Evolutionary conservation across 352 stramenopile species (phyloP).

Genomic region (Plasmopara muralis): DNA sequence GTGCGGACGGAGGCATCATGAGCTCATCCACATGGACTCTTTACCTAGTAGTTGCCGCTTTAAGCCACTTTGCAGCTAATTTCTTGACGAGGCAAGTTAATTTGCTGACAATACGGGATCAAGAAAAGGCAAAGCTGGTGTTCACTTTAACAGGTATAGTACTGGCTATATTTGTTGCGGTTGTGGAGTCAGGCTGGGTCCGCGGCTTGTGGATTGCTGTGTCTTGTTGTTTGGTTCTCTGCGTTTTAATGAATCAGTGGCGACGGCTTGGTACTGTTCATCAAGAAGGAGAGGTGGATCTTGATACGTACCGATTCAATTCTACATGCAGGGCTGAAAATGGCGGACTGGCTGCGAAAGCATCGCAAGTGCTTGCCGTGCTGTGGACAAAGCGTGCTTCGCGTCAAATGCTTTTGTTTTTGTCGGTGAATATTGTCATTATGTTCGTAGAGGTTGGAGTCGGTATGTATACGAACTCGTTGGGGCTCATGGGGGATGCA

Average conservation of each 20-base stretch:
- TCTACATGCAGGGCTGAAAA: neutral
- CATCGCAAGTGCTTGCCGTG: conserved; percentile 28
- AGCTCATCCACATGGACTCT: conserved; percentile 15
- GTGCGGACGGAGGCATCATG: conserved; percentile 18
- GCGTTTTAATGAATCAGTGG: conserved; percentile 35
- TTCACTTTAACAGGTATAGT: conserved; percentile 34
- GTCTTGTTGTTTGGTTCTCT: conserved; percentile 45
- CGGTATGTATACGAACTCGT: conserved; percentile 77
- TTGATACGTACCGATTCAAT: conserved; percentile 41
- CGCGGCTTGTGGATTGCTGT: conserved; percentile 30
- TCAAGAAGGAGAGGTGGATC: conserved; percentile 12
- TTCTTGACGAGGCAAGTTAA: conserved; percentile 13
- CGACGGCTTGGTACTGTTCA: conserved; percentile 1
- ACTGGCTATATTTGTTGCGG: conserved; percentile 30
- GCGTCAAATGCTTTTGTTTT: conserved; percentile 76
- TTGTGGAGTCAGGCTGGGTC: conserved; percentile 48
- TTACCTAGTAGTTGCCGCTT: conserved; percentile 14
- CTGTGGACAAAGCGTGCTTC: conserved; percentile 57
- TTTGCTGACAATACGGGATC: conserved; percentile 20
- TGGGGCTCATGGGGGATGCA: conserved; percentile 81
- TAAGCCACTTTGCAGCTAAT: conserved; percentile 14
- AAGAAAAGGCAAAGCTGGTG: conserved; percentile 29
- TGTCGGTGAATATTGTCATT: conserved; percentile 73
- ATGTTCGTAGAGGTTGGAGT: conserved; percentile 86
- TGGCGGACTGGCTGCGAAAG: neutral